These are phyloP conservation scores for Fusarium scirpi DNA, from an alignment of 2,329 filamentous ascomycete genomes.

Conservation along the genomic window DNA sequence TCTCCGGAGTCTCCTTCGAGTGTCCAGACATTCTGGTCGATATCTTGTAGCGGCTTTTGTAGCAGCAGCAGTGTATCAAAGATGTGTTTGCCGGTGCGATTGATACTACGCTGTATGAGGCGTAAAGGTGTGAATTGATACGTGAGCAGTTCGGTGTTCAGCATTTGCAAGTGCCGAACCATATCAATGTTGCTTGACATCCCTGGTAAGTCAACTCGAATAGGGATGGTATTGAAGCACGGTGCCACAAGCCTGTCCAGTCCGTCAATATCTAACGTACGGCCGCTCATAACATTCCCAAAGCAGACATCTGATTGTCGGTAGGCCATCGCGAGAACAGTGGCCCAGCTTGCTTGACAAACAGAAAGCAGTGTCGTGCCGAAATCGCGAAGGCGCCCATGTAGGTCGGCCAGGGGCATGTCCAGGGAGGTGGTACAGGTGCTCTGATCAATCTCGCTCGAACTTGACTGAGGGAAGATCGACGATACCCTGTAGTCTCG, in stretches of 20 bases:
- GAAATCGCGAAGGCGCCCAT: constrained; percentile 62
- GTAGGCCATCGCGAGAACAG: constrained; percentile 69
- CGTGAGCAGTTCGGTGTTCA: constrained; percentile 71
- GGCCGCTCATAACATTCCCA: constrained; percentile 85
- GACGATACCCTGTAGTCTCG: constrained; percentile 57
- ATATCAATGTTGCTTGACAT: constrained; percentile 66
- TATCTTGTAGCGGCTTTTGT: constrained; percentile 72
- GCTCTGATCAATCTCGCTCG: constrained; percentile 46
- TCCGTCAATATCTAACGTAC: constrained; percentile 73
- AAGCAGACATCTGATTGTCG: constrained; percentile 79
- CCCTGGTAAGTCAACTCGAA: constrained; percentile 68
- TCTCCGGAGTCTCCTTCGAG: constrained; percentile 67
- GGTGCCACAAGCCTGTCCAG: constrained; percentile 83
- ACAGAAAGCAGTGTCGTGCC: constrained; percentile 74
- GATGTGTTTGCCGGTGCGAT: constrained; percentile 62
- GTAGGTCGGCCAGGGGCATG: constrained; percentile 59
- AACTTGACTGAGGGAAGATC: constrained; percentile 43
- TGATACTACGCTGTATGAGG: constrained; percentile 69
- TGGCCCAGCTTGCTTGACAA: constrained; percentile 79
- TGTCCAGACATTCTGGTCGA: constrained; percentile 68
- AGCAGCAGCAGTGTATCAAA: constrained; percentile 87
- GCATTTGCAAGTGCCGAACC: constrained; percentile 68
- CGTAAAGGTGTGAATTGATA: constrained; percentile 83
- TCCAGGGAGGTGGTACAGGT: constrained; percentile 48
- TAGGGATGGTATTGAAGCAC: constrained; percentile 90